Conservation (phyloP, 768 basidiomycete genomes). For the Terana coerulea region DNA sequence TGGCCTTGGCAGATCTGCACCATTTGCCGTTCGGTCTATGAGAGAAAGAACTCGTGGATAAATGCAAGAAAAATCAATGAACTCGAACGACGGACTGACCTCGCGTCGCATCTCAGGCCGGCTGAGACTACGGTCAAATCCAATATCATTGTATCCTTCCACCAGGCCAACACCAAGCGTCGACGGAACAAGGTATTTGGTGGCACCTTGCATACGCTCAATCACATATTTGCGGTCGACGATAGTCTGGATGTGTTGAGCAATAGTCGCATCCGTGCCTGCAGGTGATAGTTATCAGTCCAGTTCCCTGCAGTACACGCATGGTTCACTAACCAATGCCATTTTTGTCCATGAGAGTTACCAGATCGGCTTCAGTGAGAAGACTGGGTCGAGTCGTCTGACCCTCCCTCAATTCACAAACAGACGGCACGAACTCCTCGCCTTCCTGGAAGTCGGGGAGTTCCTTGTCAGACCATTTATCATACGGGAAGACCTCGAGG, state of each 20-base stretch:
- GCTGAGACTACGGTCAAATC: conserved; percentile 83
- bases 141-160: conserved; percentile 91
- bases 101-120: conserved; percentile 92
- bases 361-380: conserved; percentile 95
- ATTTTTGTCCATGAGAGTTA: conserved; percentile 97
- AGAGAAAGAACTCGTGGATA: neutral
- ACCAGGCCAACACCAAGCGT: conserved; percentile 92
- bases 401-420: conserved; percentile 82
- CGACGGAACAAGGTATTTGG: conserved; percentile 92
- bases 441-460: conserved; percentile 85
- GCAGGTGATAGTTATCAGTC: neutral
- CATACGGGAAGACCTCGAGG: conserved; percentile 90
- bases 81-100: conserved; percentile 41
- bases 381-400: conserved; percentile 74
- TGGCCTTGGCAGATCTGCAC: conserved; percentile 86
- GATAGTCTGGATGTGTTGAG: conserved; percentile 93
- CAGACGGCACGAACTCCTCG: conserved; percentile 78
- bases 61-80: too few species aligned
- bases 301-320: neutral
- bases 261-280: conserved; percentile 99
- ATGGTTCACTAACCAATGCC: conserved; percentile 80
- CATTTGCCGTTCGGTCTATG: conserved; percentile 95
- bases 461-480: conserved; percentile 84
- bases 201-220: conserved; percentile 77
- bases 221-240: conserved; percentile 90